Conservation (phyloP, 805 yeast species). For the Yamadazyma phyllophila region DNA sequence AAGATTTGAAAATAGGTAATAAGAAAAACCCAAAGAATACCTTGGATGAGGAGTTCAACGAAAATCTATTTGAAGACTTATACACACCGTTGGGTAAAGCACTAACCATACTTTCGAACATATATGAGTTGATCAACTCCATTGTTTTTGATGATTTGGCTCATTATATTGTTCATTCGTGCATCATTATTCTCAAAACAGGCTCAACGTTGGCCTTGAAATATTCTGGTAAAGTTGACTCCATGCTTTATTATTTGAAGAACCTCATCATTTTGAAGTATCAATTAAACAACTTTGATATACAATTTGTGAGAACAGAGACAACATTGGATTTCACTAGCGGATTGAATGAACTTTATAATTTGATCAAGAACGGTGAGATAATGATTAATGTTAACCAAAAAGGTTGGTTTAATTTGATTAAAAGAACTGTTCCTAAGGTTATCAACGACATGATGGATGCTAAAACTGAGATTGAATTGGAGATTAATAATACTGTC, state of each 20-base stretch:
- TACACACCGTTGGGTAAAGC: conserved; percentile 75
- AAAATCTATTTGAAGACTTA: conserved; percentile 43
- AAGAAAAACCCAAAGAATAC: conserved; percentile 20
- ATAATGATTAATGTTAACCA: conserved; percentile 40
- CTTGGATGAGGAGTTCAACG: conserved; percentile 34
- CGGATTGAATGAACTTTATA: conserved; percentile 55
- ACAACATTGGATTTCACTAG: conserved; percentile 72
- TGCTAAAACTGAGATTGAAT: conserved; percentile 66
- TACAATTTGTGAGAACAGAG: conserved; percentile 70
- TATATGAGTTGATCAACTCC: conserved; percentile 76
- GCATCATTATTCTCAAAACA: conserved; percentile 58
- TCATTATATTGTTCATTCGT: conserved; percentile 78
- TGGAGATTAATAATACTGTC: conserved; percentile 68
- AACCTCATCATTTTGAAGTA: conserved; percentile 69
- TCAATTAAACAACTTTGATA: conserved; percentile 73
- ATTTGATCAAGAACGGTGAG: conserved; percentile 37
- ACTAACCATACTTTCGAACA: conserved; percentile 65
- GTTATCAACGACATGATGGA: conserved; percentile 82
- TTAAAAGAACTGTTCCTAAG: conserved; percentile 70
- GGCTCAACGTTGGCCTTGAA: conserved; percentile 46
- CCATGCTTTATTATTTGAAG: conserved; percentile 65
- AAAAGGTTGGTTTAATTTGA: conserved; percentile 45
- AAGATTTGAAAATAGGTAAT: conserved; percentile 63
- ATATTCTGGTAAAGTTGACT: conserved; percentile 52
- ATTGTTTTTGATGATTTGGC: conserved; percentile 85